These are phyloP conservation scores for Polyporus tsugae DNA, from an alignment of 1,284 basidiomycete genomes.

Conservation along the genomic window DNA sequence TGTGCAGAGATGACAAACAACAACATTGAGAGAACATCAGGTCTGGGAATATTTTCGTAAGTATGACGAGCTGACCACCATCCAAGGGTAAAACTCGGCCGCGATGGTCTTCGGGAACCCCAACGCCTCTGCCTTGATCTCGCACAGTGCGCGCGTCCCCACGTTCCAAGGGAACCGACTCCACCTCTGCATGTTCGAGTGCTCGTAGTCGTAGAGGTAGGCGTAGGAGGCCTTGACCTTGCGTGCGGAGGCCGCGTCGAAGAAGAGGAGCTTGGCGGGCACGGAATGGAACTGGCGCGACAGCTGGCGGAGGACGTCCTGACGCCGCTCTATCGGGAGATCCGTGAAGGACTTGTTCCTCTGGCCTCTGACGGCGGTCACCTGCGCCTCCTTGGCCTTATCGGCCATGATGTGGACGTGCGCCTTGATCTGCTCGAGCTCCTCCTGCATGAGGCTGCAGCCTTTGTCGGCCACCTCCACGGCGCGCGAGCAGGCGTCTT, in stretches of 20 bases:
- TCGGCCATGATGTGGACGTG: constrained; percentile 41
- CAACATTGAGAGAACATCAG: not conserved
- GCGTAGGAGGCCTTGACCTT: constrained; percentile 60
- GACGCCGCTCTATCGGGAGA: constrained; percentile 53
- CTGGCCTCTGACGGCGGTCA: constrained; percentile 7
- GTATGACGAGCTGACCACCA: constrained; percentile 22
- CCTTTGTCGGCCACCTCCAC: constrained; percentile 16
- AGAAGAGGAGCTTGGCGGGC: constrained; percentile 29
- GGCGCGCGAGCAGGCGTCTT: constrained; percentile 41
- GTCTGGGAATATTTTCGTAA: constrained; percentile 16
- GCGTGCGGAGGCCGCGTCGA: constrained; percentile 42
- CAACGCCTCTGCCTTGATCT: constrained; percentile 52
- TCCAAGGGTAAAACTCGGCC: constrained; percentile 22
- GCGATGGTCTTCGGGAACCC: constrained; percentile 31
- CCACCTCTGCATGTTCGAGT: constrained; percentile 33
- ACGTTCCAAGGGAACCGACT: constrained; percentile 62
- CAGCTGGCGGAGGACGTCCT: constrained; percentile 53
- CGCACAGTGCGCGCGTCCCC: constrained; percentile 56
- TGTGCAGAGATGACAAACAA: constrained; percentile 16
- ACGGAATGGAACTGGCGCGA: constrained; percentile 50
- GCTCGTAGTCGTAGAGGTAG: constrained; percentile 50
- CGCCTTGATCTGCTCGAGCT: constrained; percentile 38
- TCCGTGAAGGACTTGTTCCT: constrained; percentile 46
- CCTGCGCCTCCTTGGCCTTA: constrained; percentile 36
- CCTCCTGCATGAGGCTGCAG: constrained; percentile 28